Percentiles rank a stretch among this genome's conserved stretches.
Evolutionary conservation across 768 basidiomycete genomes (phyloP).

Genomic region (Rhodotorula taiwanensis): DNA sequence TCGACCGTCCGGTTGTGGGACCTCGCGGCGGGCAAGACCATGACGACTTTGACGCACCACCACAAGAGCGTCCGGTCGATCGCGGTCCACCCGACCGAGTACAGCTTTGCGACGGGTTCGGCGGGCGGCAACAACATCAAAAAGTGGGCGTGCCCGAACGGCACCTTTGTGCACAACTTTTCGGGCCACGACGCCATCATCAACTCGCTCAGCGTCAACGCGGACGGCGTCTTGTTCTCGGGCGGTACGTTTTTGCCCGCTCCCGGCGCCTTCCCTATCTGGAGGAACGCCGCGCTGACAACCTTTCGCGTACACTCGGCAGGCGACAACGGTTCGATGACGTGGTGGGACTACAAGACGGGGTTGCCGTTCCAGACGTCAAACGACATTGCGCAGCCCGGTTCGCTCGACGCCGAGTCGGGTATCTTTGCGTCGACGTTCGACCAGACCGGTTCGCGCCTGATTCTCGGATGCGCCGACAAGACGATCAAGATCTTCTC

Average conservation of each 20-base stretch:
- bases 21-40: slow-evolving; percentile 92
- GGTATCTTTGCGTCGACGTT: slow-evolving; percentile 96
- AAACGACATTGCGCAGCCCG: slow-evolving; percentile 90
- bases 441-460: slow-evolving; percentile 84
- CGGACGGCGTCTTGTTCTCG: slow-evolving; percentile 94
- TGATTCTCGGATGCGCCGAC: slow-evolving; percentile 86
- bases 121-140: slow-evolving; percentile 99
- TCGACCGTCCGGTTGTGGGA: slow-evolving; percentile 98
- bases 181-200: slow-evolving; percentile 94
- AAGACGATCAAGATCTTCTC: slow-evolving; percentile 75
- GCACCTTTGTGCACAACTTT: slow-evolving; percentile 92
- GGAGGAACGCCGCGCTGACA: neutral
- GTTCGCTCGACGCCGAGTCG: slow-evolving; percentile 94
- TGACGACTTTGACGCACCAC: slow-evolving; percentile 96
- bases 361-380: slow-evolving; percentile 91
- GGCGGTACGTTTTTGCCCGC: slow-evolving; percentile 58
- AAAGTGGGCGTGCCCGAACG: slow-evolving; percentile 98
- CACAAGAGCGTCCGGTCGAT: slow-evolving; percentile 94
- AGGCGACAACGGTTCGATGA: slow-evolving; percentile 88
- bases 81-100: slow-evolving; percentile 92
- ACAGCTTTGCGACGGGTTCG: slow-evolving; percentile 88
- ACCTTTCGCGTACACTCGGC: neutral
- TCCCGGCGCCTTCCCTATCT: slow-evolving; percentile 4
- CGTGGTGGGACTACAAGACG: slow-evolving; percentile 90
- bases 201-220: slow-evolving; percentile 87